These are phyloP conservation scores for Angomonas ambiguus DNA, from an alignment of 208 protist species.

Conservation along the genomic window DNA sequence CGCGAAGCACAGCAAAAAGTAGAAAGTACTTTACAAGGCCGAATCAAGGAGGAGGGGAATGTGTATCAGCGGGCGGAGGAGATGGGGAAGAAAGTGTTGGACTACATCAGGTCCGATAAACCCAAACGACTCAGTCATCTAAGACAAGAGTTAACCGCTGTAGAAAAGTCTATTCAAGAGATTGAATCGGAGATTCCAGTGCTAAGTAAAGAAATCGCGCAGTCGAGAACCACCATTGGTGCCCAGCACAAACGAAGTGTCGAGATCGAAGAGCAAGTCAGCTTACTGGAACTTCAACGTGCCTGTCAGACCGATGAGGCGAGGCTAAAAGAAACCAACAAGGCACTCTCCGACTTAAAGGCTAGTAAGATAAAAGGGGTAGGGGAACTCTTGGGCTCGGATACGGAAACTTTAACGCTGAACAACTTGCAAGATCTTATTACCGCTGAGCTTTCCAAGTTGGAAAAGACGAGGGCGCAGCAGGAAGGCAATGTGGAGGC, in stretches of 20 bases:
- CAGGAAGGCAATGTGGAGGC: constrained; percentile 77
- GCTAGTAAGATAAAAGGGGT: constrained; percentile 26
- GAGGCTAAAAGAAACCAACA: constrained; percentile 36
- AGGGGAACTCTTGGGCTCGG: constrained; percentile 51
- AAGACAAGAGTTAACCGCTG: constrained; percentile 23
- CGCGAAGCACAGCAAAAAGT: constrained; percentile 1
- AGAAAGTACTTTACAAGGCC: neutral
- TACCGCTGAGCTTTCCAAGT: constrained; percentile 45
- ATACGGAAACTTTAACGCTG: constrained; percentile 35
- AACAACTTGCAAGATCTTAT: constrained; percentile 63
- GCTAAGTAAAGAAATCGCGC: constrained; percentile 25
- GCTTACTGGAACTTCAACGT: constrained; percentile 28
- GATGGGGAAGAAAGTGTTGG: constrained; percentile 30
- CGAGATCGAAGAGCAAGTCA: constrained; percentile 43
- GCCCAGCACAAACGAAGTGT: constrained; percentile 32
- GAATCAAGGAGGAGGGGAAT: constrained; percentile 11
- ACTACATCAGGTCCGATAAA: constrained; percentile 22
- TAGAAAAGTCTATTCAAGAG: constrained; percentile 14
- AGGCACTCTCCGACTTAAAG: constrained; percentile 38
- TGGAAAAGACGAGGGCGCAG: constrained; percentile 61
- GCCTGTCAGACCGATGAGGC: constrained; percentile 44
- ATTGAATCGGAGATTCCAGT: constrained; percentile 20
- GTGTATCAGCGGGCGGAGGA: constrained; percentile 22
- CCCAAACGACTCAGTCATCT: constrained; percentile 19
- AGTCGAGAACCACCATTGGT: constrained; percentile 29